Percentiles rank a stretch among this genome's conserved stretches.
phyloP scores from a whole-genome alignment of 1,139 yeast species.

The Yamadazyma taylorii region DNA sequence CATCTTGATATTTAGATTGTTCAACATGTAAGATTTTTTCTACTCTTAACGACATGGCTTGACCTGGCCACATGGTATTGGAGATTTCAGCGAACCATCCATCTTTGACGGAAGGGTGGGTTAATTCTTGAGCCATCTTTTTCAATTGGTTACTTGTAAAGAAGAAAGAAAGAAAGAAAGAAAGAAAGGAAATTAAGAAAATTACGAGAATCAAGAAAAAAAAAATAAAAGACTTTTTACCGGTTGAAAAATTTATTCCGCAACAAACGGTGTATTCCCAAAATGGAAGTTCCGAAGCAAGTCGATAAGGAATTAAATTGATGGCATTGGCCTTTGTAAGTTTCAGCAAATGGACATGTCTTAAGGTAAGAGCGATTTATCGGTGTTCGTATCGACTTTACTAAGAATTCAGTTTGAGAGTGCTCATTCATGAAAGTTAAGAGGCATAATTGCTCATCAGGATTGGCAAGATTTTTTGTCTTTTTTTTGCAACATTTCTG shows the following conservation, averaged over 20 bases:
- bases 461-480: too few species aligned
- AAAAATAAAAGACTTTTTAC: too few species aligned
- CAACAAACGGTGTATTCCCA: not conserved
- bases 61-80: conserved; percentile 93
- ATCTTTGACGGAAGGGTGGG: conserved; percentile 71
- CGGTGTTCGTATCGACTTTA: too few species aligned
- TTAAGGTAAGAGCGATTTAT: too few species aligned
- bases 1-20: conserved; percentile 84
- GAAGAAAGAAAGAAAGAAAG: conserved; percentile 1
- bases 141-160: not conserved
- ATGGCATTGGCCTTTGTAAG: too few species aligned
- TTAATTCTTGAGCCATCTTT: conserved; percentile 41
- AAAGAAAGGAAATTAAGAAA: too few species aligned
- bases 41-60: conserved; percentile 84
- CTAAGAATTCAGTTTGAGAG: too few species aligned
- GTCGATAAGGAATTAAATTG: too few species aligned
- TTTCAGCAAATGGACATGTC: too few species aligned
- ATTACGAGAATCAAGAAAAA: conserved; percentile 3
- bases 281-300: conserved; percentile 1
- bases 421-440: too few species aligned
- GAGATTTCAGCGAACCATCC: conserved; percentile 94
- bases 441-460: too few species aligned
- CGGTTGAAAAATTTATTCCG: not conserved
- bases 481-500: too few species aligned
- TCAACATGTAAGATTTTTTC: conserved; percentile 79